phyloP scores from a whole-genome alignment of 441 rosid genomes.

The Erodium chrysanthum region DNA sequence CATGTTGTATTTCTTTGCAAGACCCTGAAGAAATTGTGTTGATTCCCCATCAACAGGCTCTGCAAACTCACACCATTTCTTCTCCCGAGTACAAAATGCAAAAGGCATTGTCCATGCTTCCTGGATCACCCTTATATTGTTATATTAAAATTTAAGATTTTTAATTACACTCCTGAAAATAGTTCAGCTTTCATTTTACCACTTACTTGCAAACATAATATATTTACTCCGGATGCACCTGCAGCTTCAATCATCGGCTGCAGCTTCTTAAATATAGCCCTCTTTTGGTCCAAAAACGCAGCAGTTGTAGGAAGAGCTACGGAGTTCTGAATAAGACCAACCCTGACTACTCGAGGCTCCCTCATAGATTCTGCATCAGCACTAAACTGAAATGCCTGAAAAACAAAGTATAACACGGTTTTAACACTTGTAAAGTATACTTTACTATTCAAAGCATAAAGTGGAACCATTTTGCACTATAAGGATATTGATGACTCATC shows the following conservation, averaged over 20 bases:
- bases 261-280: slow-evolving; percentile 54
- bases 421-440: not conserved
- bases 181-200: not conserved
- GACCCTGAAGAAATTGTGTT: slow-evolving; percentile 64
- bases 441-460: not conserved
- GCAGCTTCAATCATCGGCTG: slow-evolving; percentile 71
- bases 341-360: slow-evolving; percentile 65
- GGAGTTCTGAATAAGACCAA: slow-evolving; percentile 84
- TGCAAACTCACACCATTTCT: slow-evolving; percentile 89
- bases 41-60: slow-evolving; percentile 86
- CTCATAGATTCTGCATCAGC: slow-evolving; percentile 69
- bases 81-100: slow-evolving; percentile 92
- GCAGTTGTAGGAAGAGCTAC: slow-evolving; percentile 71
- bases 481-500: not conserved
- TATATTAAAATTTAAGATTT: slow-evolving; percentile 5
- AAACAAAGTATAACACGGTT: slow-evolving; percentile 2
- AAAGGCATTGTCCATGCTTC: slow-evolving; percentile 99
- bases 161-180: not conserved
- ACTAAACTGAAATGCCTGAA: slow-evolving; percentile 40
- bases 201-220: slow-evolving; percentile 78
- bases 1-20: slow-evolving; percentile 72
- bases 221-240: slow-evolving; percentile 77
- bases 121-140: slow-evolving; percentile 23
- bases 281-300: slow-evolving; percentile 55
- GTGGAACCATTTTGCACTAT: not conserved